Evolutionary conservation across 1,139 yeast genomes (phyloP).

Genomic region (Debaryomyces subglobosus): DNA sequence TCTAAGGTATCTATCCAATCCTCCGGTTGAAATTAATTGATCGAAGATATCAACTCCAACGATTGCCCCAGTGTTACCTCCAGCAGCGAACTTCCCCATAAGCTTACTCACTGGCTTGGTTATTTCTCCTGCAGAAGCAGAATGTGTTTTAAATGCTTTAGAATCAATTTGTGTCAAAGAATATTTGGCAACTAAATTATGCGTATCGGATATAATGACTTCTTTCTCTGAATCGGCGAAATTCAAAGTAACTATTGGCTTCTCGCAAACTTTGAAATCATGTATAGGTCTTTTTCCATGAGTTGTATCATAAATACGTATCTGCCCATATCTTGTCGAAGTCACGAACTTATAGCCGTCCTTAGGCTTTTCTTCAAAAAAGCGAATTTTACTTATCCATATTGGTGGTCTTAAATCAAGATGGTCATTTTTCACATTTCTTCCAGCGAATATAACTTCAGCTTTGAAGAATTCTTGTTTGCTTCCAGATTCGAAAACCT

Average conservation of each 20-base stretch:
- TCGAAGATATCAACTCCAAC: conserved; percentile 32
- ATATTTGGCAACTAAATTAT: conserved; percentile 55
- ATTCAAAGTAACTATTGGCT: conserved; percentile 46
- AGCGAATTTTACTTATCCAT: conserved; percentile 58
- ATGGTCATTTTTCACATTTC: conserved; percentile 69
- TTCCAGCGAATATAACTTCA: conserved; percentile 51
- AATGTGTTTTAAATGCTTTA: conserved; percentile 39
- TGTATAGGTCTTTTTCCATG: conserved; percentile 62
- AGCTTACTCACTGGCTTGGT: conserved; percentile 41
- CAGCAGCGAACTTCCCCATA: conserved; percentile 46
- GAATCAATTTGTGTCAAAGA: conserved; percentile 44
- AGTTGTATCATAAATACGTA: conserved; percentile 61
- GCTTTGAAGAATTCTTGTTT: conserved; percentile 23
- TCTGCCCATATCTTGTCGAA: conserved; percentile 70
- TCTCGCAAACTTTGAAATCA: conserved; percentile 51
- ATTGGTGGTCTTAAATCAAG: conserved; percentile 70
- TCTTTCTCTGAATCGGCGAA: conserved; percentile 38
- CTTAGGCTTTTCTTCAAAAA: conserved; percentile 35
- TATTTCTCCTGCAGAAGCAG: conserved; percentile 50
- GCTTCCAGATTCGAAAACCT: conserved; percentile 16
- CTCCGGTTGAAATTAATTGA: conserved; percentile 61
- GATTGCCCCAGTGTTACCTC: conserved; percentile 52
- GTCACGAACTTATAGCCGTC: conserved; percentile 54
- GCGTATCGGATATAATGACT: conserved; percentile 59
- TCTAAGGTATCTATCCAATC: conserved; percentile 83